Conservation (phyloP, 306 rosid genomes). For the Cotoneaster glaucophyllus region DNA sequence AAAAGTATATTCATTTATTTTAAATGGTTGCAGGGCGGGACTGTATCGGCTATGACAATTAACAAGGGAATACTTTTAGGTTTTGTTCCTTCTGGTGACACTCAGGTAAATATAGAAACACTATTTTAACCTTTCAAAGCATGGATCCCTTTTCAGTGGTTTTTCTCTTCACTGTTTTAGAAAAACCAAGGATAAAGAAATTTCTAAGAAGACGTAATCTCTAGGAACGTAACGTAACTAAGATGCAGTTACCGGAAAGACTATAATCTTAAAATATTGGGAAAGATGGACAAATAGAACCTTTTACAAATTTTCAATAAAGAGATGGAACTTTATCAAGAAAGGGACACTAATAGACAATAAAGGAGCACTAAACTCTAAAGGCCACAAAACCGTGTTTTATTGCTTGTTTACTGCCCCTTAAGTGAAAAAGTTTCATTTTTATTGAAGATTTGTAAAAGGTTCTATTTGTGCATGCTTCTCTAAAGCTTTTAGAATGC, state of each 20-base stretch:
- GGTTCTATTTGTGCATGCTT: not conserved
- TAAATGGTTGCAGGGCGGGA: slow-evolving; percentile 64
- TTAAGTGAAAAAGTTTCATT: no score
- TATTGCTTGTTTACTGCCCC: no score
- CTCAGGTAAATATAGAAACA: slow-evolving; percentile 35
- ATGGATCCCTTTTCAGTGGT: not conserved
- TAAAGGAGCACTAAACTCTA: no score
- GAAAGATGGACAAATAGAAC: not conserved
- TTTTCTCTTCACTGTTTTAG: not conserved
- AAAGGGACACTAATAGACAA: not conserved
- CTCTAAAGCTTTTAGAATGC: not conserved
- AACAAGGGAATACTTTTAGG: slow-evolving; percentile 83
- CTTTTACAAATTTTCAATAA: no score
- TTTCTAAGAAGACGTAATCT: not conserved
- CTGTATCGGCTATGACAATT: slow-evolving; percentile 80
- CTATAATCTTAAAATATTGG: not conserved
- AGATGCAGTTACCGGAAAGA: not conserved
- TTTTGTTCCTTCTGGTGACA: slow-evolving; percentile 66
- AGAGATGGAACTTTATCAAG: not conserved
- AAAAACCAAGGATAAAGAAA: not conserved
- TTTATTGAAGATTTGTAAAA: not conserved
- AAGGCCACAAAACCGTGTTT: no score
- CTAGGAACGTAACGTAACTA: not conserved
- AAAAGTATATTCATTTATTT: not conserved
- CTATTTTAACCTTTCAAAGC: not conserved